phyloP scores from a whole-genome alignment of 2,329 filamentous ascomycete genomes.

The Westerdykella sp. region DNA sequence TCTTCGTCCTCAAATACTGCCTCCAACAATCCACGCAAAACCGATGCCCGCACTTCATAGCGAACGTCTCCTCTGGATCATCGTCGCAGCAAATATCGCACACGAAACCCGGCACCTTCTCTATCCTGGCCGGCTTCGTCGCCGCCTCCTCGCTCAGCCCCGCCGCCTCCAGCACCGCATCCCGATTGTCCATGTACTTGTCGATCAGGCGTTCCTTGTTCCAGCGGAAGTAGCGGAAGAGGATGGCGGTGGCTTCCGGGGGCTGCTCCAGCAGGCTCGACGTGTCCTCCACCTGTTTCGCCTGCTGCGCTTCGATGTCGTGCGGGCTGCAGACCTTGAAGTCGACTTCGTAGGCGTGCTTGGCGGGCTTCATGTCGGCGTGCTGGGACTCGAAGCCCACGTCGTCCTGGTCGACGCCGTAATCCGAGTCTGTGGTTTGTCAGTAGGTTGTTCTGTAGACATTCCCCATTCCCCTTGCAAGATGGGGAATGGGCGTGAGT shows the following conservation, averaged over 20 bases:
- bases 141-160: constrained; percentile 58
- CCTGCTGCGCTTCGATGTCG: constrained; percentile 80
- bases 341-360: constrained; percentile 73
- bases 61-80: constrained; percentile 70
- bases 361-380: constrained; percentile 66
- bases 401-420: constrained; percentile 52
- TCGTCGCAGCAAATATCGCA: constrained; percentile 96
- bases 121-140: constrained; percentile 55
- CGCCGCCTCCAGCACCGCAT: constrained; percentile 74
- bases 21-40: constrained; percentile 91
- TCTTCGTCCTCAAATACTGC: constrained; percentile 88
- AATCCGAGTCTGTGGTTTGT: constrained; percentile 42
- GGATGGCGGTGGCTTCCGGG: constrained; percentile 82
- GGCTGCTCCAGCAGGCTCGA: constrained; percentile 85
- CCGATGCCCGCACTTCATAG: constrained; percentile 89
- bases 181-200: constrained; percentile 86
- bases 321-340: constrained; percentile 73
- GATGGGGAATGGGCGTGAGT: background rate
- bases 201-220: constrained; percentile 95
- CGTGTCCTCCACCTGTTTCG: constrained; percentile 80
- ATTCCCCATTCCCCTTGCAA: too few relatives aligned
- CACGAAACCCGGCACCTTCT: constrained; percentile 67
- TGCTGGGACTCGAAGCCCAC: constrained; percentile 58
- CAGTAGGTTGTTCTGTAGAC: background rate
- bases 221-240: constrained; percentile 86